phyloP scores from a whole-genome alignment of 495 filamentous ascomycete species.

The Talaromyces trachyspermus region DNA sequence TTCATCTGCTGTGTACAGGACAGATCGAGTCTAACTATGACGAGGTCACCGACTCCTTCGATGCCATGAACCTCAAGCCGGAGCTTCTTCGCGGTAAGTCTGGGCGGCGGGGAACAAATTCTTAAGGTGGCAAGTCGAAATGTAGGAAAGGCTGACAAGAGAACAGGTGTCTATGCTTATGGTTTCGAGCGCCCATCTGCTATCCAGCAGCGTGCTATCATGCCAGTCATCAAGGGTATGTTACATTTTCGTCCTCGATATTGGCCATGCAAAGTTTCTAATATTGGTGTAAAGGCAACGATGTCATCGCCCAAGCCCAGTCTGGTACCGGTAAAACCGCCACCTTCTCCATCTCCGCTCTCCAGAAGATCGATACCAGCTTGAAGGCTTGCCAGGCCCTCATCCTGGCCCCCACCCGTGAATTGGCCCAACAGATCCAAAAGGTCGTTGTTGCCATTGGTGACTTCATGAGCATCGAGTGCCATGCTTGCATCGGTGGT shows the following conservation, averaged over 20 bases:
- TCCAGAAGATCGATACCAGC: conserved; percentile 94
- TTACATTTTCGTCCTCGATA: conserved; percentile 21
- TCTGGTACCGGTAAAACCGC: conserved; percentile 99
- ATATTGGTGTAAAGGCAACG: conserved; percentile 58
- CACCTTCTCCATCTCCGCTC: conserved; percentile 96
- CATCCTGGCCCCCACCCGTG: conserved; percentile 93
- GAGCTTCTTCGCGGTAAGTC: conserved; percentile 93
- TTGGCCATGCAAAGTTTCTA: conserved; percentile 13
- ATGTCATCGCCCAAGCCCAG: conserved; percentile 98
- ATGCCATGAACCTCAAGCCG: conserved; percentile 91
- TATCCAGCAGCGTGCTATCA: conserved; percentile 98
- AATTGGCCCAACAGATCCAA: conserved; percentile 97
- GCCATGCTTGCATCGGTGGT: conserved; percentile 98
- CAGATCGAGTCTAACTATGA: conserved; percentile 99
- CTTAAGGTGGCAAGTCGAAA: neutral
- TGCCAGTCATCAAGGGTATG: conserved; percentile 99
- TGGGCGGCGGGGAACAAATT: neutral
- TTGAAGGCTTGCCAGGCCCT: conserved; percentile 93
- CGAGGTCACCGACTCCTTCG: conserved; percentile 98
- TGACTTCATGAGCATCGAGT: conserved; percentile 99
- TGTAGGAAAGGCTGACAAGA: conserved; percentile 8
- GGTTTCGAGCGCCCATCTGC: conserved; percentile 99
- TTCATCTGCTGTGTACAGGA: conserved; percentile 43
- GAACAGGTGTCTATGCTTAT: conserved; percentile 91
- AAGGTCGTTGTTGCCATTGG: conserved; percentile 97